phyloP scores from a whole-genome alignment of 2,329 filamentous ascomycete species.

The Coleophoma cylindrospora region DNA sequence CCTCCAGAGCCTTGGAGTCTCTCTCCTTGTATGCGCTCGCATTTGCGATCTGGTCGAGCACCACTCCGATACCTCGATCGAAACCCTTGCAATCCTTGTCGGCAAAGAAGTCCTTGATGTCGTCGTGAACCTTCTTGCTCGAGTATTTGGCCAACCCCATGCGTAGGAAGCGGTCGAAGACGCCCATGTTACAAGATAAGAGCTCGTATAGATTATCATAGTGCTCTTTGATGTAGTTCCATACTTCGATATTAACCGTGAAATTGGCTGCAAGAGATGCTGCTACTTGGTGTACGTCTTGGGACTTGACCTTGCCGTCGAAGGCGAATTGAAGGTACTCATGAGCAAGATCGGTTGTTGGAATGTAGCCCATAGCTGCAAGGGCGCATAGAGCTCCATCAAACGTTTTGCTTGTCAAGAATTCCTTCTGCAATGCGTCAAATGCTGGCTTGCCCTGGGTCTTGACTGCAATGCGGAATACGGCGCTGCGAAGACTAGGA shows the following conservation, averaged over 20 bases:
- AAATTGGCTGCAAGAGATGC: constrained; percentile 66
- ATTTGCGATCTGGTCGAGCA: constrained; percentile 74
- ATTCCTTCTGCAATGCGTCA: constrained; percentile 46
- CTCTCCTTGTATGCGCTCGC: constrained; percentile 78
- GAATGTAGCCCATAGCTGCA: constrained; percentile 75
- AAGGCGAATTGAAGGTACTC: constrained; percentile 60
- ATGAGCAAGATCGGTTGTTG: constrained; percentile 79
- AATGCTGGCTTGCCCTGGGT: constrained; percentile 81
- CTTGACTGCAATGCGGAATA: constrained; percentile 79
- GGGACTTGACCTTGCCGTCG: constrained; percentile 80
- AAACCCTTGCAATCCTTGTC: constrained; percentile 56
- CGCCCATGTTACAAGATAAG: too few relatives aligned
- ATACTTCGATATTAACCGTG: too few relatives aligned
- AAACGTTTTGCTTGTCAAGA: constrained; percentile 87
- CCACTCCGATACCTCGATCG: constrained; percentile 84
- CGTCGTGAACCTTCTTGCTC: constrained; percentile 65
- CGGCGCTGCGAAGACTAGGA: constrained; percentile 82
- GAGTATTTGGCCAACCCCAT: constrained; percentile 71
- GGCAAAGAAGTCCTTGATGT: constrained; percentile 75
- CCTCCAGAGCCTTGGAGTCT: constrained; percentile 71
- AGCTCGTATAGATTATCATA: too few relatives aligned
- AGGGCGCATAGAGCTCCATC: constrained; percentile 39
- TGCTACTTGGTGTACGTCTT: constrained; percentile 89
- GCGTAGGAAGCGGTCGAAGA: too few relatives aligned
- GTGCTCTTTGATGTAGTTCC: too few relatives aligned